Base-by-base conservation (phyloP, 1,284 basidiomycete genomes). In the Heterobasidion irregulare region DNA sequence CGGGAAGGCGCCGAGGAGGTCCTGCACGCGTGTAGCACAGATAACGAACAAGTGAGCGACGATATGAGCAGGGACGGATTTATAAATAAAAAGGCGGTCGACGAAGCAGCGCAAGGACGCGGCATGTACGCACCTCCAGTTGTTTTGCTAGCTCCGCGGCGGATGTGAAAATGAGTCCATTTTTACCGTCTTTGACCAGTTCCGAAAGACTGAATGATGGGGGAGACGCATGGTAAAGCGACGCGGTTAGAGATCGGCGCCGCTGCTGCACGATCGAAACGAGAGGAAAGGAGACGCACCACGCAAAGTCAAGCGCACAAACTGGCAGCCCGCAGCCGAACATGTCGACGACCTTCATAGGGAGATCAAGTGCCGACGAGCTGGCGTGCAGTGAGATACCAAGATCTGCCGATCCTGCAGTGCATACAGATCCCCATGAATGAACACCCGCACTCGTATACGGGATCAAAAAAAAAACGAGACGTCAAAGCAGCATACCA, bases 311-410 rank as follows among this genome's bases (percentile, higher is more conserved):
- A 8, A 94, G 76, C 0, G 97, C 95, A 59, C 95, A 90, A 4
- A 98, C 97, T 0, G 95, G 95, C 53, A 98, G 74, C 2, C 85
- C 88, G 62, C 94, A 98, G 0, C 97, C 97, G 70, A 99, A 97
- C 97, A 99, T 98, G 69, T 99, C 97, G 2, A 99, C 95, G 8
- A 99, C 87, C 71, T 99, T 99, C 97, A 99, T 99, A 1, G 97
- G 97, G 53, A 99, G 75, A 70, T 99, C 97, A 48, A 96, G 72
- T 0, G 83, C 90, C 0, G 92, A 96, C 0, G 92, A 94, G 67
- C 91, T 94, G 15, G 86, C 83, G 69, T 99, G 97, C 55, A 99
- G 74, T 56, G 86, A 93, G 50, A 99, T 80, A 0, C 97, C 97
- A 16, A 99, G 64, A 69, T 99, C 94, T 2, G 94, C 93, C 4